phyloP scores from a whole-genome alignment of 2,329 filamentous ascomycete genomes.

The Pseudocercospora crystallina region DNA sequence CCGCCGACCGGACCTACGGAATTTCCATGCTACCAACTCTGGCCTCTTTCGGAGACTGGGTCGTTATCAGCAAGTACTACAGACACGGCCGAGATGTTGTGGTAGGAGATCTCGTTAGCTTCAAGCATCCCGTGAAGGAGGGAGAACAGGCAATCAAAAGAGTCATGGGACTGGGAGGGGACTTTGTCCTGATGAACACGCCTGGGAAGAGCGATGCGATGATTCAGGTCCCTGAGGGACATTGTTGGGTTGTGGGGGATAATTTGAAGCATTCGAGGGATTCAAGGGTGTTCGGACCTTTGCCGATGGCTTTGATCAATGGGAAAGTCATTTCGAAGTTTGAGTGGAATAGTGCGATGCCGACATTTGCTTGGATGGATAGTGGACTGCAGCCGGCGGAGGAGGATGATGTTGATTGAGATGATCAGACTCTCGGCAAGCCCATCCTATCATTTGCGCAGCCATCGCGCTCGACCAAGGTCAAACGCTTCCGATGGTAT shows the following conservation, averaged over 20 bases:
- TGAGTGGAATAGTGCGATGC: conserved; percentile 12
- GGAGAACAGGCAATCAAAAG: conserved; percentile 68
- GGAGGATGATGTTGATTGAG: conserved; percentile 17
- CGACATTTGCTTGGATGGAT: conserved; percentile 11
- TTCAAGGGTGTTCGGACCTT: conserved; percentile 79
- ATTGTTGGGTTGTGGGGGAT: conserved; percentile 89
- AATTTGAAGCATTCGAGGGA: conserved; percentile 82
- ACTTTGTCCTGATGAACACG: conserved; percentile 69
- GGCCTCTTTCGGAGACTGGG: conserved; percentile 62
- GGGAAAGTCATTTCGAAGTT: conserved; percentile 69
- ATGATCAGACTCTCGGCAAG: neutral
- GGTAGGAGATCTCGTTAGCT: conserved; percentile 84
- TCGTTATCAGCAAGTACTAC: conserved; percentile 67
- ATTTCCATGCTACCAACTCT: conserved; percentile 91
- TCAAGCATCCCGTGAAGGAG: conserved; percentile 67
- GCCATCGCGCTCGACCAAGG: too few species aligned
- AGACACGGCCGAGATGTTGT: conserved; percentile 64
- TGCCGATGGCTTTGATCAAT: conserved; percentile 79
- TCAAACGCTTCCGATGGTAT: too few species aligned
- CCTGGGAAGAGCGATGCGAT: conserved; percentile 52
- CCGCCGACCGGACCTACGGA: conserved; percentile 62
- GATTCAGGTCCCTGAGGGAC: conserved; percentile 81
- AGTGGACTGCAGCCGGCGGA: conserved; percentile 18
- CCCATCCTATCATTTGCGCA: too few species aligned
- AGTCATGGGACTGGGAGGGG: conserved; percentile 59